Conservation (phyloP, 73 alveolate species). For the Paramecium octaurelia region DNA sequence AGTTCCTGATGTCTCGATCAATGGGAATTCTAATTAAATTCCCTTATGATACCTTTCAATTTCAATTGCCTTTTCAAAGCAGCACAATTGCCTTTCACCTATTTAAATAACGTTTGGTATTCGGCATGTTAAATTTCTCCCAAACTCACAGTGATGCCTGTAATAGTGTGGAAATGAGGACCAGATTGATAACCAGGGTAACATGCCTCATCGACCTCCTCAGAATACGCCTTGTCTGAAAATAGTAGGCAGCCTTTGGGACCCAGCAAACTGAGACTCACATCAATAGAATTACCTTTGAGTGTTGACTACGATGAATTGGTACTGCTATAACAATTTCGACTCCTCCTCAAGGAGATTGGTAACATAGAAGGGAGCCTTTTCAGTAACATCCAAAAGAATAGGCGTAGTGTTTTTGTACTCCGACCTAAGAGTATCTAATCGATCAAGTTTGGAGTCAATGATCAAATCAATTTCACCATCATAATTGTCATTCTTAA, state of each 20-base stretch:
- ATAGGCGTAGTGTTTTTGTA: neutral
- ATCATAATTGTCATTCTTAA: neutral
- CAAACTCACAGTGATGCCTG: slow-evolving; percentile 83
- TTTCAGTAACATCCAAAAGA: neutral
- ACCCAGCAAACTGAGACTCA: slow-evolving; percentile 61
- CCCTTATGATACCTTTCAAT: neutral
- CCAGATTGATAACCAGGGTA: slow-evolving; percentile 96
- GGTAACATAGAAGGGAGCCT: neutral
- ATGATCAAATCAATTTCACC: neutral
- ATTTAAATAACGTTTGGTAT: neutral
- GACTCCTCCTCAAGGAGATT: neutral
- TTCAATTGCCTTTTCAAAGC: neutral
- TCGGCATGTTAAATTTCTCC: slow-evolving; percentile 59
- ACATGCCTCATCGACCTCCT: slow-evolving; percentile 81
- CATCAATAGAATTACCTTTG: slow-evolving; percentile 82
- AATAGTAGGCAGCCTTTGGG: slow-evolving; percentile 56
- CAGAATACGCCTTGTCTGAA: slow-evolving; percentile 49
- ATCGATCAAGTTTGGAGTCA: slow-evolving; percentile 67
- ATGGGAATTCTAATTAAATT: neutral
- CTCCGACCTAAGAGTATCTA: slow-evolving; percentile 60
- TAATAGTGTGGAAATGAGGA: slow-evolving; percentile 92
- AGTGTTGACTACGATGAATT: slow-evolving; percentile 69
- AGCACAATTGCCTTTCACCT: neutral
- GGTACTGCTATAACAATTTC: neutral
- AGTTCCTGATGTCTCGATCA: neutral